These are phyloP conservation scores for Thymus quinquecostatus DNA, from an alignment of 257 asterid genomes.

Conservation along the genomic window DNA sequence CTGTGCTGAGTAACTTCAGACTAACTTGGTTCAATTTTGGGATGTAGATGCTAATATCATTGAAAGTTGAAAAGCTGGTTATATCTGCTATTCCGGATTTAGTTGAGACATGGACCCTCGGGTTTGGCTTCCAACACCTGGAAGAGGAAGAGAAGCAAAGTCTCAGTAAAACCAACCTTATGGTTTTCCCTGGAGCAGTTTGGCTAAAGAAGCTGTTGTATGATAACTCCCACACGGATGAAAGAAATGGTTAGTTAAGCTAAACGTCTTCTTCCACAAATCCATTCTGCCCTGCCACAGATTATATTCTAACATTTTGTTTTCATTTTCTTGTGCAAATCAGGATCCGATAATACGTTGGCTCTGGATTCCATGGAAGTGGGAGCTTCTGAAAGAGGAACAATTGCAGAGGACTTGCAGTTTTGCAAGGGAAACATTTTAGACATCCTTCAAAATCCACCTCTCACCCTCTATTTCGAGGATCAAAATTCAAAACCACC, in stretches of 20 bases:
- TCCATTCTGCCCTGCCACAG: neutral
- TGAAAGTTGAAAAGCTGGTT: conserved; percentile 81
- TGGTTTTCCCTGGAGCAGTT: conserved; percentile 92
- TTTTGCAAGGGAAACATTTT: conserved; percentile 7
- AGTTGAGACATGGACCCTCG: conserved; percentile 90
- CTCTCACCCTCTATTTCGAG: conserved; percentile 16
- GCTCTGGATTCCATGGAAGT: conserved; percentile 22
- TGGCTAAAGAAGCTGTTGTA: conserved; percentile 76
- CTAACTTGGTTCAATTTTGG: conserved; percentile 35
- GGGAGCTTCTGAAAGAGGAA: conserved; percentile 34
- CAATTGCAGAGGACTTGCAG: conserved; percentile 28
- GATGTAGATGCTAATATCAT: conserved; percentile 66
- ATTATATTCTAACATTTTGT: neutral
- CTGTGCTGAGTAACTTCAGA: neutral
- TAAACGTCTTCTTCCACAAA: neutral
- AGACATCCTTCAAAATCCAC: conserved; percentile 19
- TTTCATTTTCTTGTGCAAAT: neutral
- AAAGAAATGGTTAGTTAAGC: conserved; percentile 45
- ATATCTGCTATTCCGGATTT: conserved; percentile 85
- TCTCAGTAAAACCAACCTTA: conserved; percentile 68
- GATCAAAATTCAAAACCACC: conserved; percentile 25
- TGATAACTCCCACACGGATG: conserved; percentile 31
- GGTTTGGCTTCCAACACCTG: conserved; percentile 82
- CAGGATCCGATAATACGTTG: conserved; percentile 27
- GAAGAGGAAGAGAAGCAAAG: conserved; percentile 67